Evolutionary conservation across 73 alveolate species (phyloP), one percentile per base, ranked within the genome.

Genomic region (Tetrahymena thermophila): DNA sequence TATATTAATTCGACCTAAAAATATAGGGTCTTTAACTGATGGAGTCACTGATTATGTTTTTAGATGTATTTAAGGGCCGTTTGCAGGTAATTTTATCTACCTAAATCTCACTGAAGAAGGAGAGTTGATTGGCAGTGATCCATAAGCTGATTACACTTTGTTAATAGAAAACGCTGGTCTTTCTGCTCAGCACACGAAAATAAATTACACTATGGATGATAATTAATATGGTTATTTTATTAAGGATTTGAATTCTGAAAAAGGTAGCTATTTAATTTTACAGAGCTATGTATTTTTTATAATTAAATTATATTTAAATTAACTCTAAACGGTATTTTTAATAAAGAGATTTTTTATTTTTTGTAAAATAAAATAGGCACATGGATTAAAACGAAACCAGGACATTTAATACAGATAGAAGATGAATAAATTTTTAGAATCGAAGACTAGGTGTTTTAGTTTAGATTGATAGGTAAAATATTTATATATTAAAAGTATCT

Each of bases 61-160:
- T 10, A 85, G 97, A 95, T 95, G 97, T 16, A 89, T 56, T 14
- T 38, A 43, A 23, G 97, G 97, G 23, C 93, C 94, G n/a, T 95
- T 85, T 35, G 94, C 93, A 17, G 97, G 97, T 35, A 95, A 85
- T 94, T 95, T 95, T 35, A 38, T 89, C 11, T 95, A 95, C 83
- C 43, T 95, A 21, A 85, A 85, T 43, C 38, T 95, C 25, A 93
- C 85, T 8, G 97, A 95, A 95, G 84, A n/a, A 42, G 96, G 96
- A 95, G 96, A 95, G 35, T 85, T 89, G 9, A 95, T 95, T 42
- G 96, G 96, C 23, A 95, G 96, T 44, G 95, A 85, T 43, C 93
- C 89, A 71, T 25, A 71, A 71, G 89, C 93, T 16, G 93, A 93
- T 34, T 95, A 94, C 9, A 42, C 93, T 37, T 84, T 94, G 42